phyloP scores from a whole-genome alignment of 768 basidiomycete genomes.

The Suillus lakei region DNA sequence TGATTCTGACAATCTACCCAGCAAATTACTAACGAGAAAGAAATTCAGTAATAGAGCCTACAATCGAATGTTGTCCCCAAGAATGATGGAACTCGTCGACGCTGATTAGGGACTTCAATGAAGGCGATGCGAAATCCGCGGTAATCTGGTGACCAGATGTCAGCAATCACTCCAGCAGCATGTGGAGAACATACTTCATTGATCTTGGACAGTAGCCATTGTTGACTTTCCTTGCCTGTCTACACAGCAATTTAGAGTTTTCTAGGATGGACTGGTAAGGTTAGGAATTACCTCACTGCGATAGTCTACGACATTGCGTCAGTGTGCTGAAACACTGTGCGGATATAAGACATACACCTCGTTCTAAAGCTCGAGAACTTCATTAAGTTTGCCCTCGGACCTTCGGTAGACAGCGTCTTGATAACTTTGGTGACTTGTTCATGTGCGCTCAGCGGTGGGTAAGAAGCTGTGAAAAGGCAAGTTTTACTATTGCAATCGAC shows the following conservation, averaged over 20 bases:
- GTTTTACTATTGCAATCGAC: background rate
- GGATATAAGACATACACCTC: constrained; percentile 1
- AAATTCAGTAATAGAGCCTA: constrained; percentile 37
- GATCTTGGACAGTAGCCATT: constrained; percentile 76
- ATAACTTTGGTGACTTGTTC: constrained; percentile 63
- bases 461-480: constrained; percentile 45
- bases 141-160: constrained; percentile 57
- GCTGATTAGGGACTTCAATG: constrained; percentile 60
- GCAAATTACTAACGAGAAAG: constrained; percentile 10
- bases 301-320: background rate
- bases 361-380: constrained; percentile 24
- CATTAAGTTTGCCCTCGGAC: constrained; percentile 48
- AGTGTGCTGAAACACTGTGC: background rate
- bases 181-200: constrained; percentile 49
- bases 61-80: constrained; percentile 87
- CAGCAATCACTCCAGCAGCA: constrained; percentile 13
- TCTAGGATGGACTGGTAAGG: background rate
- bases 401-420: constrained; percentile 67
- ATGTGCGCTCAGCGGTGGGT: constrained; percentile 64
- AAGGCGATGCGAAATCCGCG: constrained; percentile 57
- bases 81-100: constrained; percentile 76
- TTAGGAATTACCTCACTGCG: constrained; percentile 7
- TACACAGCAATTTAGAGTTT: constrained; percentile 30
- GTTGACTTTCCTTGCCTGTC: constrained; percentile 78
- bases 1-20: constrained; percentile 71